These are phyloP conservation scores for Arthrocladium fulminans DNA, from an alignment of 2,329 filamentous ascomycete genomes.

Conservation along the genomic window DNA sequence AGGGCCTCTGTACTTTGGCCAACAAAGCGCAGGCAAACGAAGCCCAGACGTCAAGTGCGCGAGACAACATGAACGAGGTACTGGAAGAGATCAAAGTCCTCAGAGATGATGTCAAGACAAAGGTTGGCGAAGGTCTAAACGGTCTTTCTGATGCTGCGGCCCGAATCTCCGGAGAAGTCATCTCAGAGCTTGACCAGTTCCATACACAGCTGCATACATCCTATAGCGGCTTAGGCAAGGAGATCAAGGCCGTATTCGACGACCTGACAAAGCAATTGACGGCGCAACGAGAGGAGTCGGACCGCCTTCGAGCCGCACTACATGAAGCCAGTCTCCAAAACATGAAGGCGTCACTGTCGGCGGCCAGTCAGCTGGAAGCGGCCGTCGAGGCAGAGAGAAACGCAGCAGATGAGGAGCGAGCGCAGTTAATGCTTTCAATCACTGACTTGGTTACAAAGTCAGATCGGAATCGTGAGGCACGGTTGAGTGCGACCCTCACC, in stretches of 20 bases:
- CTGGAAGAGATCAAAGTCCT: constrained; percentile 87
- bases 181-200: constrained; percentile 75
- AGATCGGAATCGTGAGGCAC: constrained; percentile 61
- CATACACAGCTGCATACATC: constrained; percentile 74
- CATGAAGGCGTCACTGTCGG: constrained; percentile 57
- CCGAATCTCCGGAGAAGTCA: constrained; percentile 79
- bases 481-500: constrained; percentile 56
- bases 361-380: constrained; percentile 58
- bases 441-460: constrained; percentile 66
- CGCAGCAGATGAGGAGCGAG: constrained; percentile 63
- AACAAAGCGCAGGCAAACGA: constrained; percentile 60
- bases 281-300: constrained; percentile 67
- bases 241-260: constrained; percentile 81
- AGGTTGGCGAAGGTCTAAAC: constrained; percentile 75
- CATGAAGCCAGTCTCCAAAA: constrained; percentile 60
- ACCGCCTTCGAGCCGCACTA: constrained; percentile 63
- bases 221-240: constrained; percentile 71
- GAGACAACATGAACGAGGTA: constrained; percentile 80
- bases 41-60: constrained; percentile 43
- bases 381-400: constrained; percentile 68
- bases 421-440: constrained; percentile 67
- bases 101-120: constrained; percentile 75
- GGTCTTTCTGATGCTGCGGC: constrained; percentile 76
- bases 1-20: constrained; percentile 59
- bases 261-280: constrained; percentile 65